phyloP scores from a whole-genome alignment of 2,329 filamentous ascomycete species.

The Scytalidium lignicola region DNA sequence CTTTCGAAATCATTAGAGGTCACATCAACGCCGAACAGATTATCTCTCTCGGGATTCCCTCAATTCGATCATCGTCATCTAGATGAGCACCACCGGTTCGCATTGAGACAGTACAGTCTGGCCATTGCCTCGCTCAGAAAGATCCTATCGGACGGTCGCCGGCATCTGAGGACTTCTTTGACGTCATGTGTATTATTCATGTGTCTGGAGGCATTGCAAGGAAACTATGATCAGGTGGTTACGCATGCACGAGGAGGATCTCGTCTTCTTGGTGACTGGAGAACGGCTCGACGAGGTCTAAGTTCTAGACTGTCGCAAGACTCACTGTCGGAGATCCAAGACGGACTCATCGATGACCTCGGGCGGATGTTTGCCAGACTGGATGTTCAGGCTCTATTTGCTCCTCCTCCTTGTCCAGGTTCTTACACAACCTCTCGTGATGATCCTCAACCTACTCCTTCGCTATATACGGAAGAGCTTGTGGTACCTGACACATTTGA shows the following conservation, averaged over 20 bases:
- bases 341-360: slow-evolving; percentile 26
- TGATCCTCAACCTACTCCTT: slow-evolving; percentile 18
- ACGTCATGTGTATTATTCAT: slow-evolving; percentile 27
- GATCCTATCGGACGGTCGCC: slow-evolving; percentile 23
- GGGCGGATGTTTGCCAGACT: slow-evolving; percentile 27
- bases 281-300: slow-evolving; percentile 23
- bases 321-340: slow-evolving; percentile 27
- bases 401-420: slow-evolving; percentile 22
- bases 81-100: slow-evolving; percentile 27
- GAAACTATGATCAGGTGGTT: slow-evolving; percentile 25
- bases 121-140: slow-evolving; percentile 23
- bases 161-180: slow-evolving; percentile 25
- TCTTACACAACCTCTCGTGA: slow-evolving; percentile 1
- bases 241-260: slow-evolving; percentile 26
- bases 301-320: slow-evolving; percentile 25
- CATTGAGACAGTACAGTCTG: slow-evolving; percentile 24
- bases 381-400: slow-evolving; percentile 25
- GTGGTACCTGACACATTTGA: slow-evolving; percentile 22
- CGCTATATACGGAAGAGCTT: slow-evolving; percentile 24
- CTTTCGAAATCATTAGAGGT: slow-evolving; percentile 25
- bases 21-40: slow-evolving; percentile 23
- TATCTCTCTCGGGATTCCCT: slow-evolving; percentile 26
- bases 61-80: slow-evolving; percentile 25
- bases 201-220: slow-evolving; percentile 27
- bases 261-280: slow-evolving; percentile 25